Evolutionary conservation across 1,139 yeast species (phyloP), one percentile per base, ranked within the genome.

Genomic region (Blastobotrys elegans): DNA sequence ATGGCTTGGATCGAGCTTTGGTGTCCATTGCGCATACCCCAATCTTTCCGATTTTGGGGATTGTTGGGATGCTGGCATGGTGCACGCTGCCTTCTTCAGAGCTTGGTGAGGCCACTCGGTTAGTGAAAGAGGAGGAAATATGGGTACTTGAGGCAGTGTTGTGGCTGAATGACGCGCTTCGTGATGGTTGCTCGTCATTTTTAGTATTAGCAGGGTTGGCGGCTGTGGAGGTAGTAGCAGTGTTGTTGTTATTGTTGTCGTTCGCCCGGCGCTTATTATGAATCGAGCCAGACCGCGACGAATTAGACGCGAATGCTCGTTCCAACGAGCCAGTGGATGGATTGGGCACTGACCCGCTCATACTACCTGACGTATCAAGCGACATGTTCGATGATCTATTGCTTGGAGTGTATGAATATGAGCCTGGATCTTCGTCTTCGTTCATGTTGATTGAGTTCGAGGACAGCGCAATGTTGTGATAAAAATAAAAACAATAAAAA

Each of bases 11-110:
- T 63, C 95, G 76, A 1, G 90, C 98, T 66, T 94, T 94, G 48
- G 92, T 83, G 66, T 94, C 98, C 97, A 94, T 90, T 7, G 99
- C 99, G 71, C 98, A 94, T 1, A 94, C 96, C 41, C 99, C 99
- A 58, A 94, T 88, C 58, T 88, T 89, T 32, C 98, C 98, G 54
- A 89, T 79, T 56, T 78, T 82, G 2, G 92, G 90, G 44, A 82
- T 37, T 13, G 38, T 22, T 13, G 46, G 47, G 4, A 16, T 24
- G 10, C 8, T 6, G 8, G 10, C 27, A 6, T 24, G 27, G 27
- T 24, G 27, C 27, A 24, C 10, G 27, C 27, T 24, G 27, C 10
- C 27, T 24, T 24, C 27, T 6, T 5, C 5, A 24, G 5, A 10
- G 8, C 8, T 10, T 6, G 27, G 27, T 10, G 27, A 24, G 8